Percentiles rank a stretch among this genome's conserved stretches.
Evolutionary conservation across 371 early-diverging fungal genomes (phyloP).

Genomic region (Phascolomyces articulosus): DNA sequence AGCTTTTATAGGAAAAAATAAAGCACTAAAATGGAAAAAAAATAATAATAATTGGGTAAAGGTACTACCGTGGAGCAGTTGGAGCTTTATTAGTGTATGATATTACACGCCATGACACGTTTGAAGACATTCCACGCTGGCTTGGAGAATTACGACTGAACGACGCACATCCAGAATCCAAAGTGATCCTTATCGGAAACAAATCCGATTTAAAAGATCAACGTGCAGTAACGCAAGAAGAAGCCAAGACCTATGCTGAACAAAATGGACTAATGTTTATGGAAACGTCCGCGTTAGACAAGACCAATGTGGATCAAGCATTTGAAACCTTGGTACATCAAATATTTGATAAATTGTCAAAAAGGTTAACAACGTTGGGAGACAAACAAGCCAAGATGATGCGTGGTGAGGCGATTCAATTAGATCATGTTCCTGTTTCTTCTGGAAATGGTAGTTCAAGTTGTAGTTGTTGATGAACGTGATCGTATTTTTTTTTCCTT

Average conservation of each 20-base stretch:
- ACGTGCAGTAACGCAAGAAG: conserved; percentile 82
- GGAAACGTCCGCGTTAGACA: conserved; percentile 93
- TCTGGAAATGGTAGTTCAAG: background rate
- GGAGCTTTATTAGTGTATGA: conserved; percentile 64
- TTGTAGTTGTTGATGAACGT: background rate
- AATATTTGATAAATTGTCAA: conserved; percentile 7
- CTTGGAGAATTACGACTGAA: conserved; percentile 96
- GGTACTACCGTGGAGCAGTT: conserved; percentile 41
- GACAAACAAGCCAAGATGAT: conserved; percentile 9
- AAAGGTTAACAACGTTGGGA: conserved; percentile 1
- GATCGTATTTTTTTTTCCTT: no score
- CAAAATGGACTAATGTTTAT: conserved; percentile 85
- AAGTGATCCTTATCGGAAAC: conserved; percentile 98
- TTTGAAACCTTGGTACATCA: conserved; percentile 24
- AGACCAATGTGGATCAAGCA: conserved; percentile 84
- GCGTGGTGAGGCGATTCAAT: conserved; percentile 9
- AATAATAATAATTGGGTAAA: background rate
- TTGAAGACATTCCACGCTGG: conserved; percentile 94
- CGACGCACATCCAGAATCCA: conserved; percentile 90
- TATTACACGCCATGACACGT: conserved; percentile 95
- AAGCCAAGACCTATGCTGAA: conserved; percentile 86
- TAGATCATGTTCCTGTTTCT: background rate
- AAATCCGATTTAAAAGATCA: conserved; percentile 94
- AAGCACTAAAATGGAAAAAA: background rate
- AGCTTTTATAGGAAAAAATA: conserved; percentile 7